These are phyloP conservation scores for Thermochaetoides thermophila DNA, from an alignment of 495 filamentous ascomycete species.

Conservation along the genomic window DNA sequence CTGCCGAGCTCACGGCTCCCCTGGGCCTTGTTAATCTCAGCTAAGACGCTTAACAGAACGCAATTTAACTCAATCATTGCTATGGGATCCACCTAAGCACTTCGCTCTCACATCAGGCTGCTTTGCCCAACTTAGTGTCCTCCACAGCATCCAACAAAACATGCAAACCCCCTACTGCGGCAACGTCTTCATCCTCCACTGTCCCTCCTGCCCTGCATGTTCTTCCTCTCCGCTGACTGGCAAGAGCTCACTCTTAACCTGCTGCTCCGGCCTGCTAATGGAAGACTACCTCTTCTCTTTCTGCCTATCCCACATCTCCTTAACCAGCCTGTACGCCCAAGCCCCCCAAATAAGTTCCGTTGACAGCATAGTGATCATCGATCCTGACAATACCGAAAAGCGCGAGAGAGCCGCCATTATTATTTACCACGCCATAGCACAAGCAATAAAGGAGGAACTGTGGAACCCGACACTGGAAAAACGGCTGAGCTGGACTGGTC, in stretches of 20 bases:
- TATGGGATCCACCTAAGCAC: slow-evolving; percentile 18
- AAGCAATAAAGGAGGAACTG: slow-evolving; percentile 6
- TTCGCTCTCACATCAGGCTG: slow-evolving; percentile 23
- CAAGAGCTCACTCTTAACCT: too few relatives aligned
- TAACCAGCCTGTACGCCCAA: slow-evolving; percentile 1
- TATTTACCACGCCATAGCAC: slow-evolving; percentile 14
- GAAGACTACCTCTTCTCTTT: slow-evolving; percentile 16
- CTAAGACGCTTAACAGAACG: slow-evolving; percentile 1
- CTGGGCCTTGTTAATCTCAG: slow-evolving; percentile 11
- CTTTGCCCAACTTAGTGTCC: slow-evolving; percentile 22
- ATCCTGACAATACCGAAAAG: slow-evolving; percentile 25
- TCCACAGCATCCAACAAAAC: slow-evolving; percentile 18
- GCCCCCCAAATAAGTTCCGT: slow-evolving; percentile 6
- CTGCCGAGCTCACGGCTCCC: slow-evolving; percentile 24
- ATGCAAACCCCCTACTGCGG: slow-evolving; percentile 23
- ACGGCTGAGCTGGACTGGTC: slow-evolving; percentile 24
- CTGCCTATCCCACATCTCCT: slow-evolving; percentile 14
- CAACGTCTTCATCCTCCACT: slow-evolving; percentile 21
- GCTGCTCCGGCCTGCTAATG: slow-evolving; percentile 12
- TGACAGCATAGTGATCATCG: slow-evolving; percentile 17
- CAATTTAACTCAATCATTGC: not conserved
- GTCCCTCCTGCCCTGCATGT: not conserved
- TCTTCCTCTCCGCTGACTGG: not conserved
- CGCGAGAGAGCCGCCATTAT: slow-evolving; percentile 24
- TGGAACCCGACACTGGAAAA: too few relatives aligned